phyloP scores from a whole-genome alignment of 2,329 filamentous ascomycete species.

The Pseudogymnoascus sp. region DNA sequence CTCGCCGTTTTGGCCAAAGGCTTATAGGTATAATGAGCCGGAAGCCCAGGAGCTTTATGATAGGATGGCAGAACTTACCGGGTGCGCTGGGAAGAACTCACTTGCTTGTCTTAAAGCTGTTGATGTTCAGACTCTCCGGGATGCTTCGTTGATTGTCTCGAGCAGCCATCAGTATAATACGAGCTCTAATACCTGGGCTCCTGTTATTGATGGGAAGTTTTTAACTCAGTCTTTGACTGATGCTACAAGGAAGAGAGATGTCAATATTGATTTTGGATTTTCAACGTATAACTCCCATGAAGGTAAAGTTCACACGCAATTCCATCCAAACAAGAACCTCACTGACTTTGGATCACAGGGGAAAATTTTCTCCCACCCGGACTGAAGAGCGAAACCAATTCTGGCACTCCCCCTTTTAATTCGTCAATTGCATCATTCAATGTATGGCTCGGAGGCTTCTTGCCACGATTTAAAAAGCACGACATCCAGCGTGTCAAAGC shows the following conservation, averaged over 20 bases:
- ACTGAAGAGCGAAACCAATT: slow-evolving; percentile 30
- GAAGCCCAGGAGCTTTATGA: slow-evolving; percentile 39
- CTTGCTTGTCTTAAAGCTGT: slow-evolving; percentile 46
- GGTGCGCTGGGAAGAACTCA: slow-evolving; percentile 36
- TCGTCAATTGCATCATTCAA: slow-evolving; percentile 41
- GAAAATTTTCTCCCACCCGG: slow-evolving; percentile 51
- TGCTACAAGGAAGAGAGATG: slow-evolving; percentile 29
- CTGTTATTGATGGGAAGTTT: slow-evolving; percentile 50
- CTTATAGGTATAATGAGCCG: slow-evolving; percentile 42
- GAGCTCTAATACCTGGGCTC: slow-evolving; percentile 50
- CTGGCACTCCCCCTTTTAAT: slow-evolving; percentile 39
- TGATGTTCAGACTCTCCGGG: slow-evolving; percentile 44
- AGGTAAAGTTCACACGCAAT: slow-evolving; percentile 13
- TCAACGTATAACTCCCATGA: slow-evolving; percentile 56
- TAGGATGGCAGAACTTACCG: slow-evolving; percentile 34
- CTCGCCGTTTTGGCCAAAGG: slow-evolving; percentile 46
- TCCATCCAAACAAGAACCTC: background rate
- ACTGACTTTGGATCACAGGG: slow-evolving; percentile 28
- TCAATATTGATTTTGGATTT: slow-evolving; percentile 41
- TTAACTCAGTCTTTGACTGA: slow-evolving; percentile 39
- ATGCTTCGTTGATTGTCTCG: slow-evolving; percentile 43
- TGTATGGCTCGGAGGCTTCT: slow-evolving; percentile 44
- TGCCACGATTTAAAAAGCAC: slow-evolving; percentile 37
- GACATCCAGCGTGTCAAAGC: slow-evolving; percentile 34
- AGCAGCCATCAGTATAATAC: slow-evolving; percentile 45